A percentile compares a stretch with the other conserved stretches of the same genome.
Conservation (phyloP, 192 early-diverging fungal species). For the Backusella liffmaniae region DNA sequence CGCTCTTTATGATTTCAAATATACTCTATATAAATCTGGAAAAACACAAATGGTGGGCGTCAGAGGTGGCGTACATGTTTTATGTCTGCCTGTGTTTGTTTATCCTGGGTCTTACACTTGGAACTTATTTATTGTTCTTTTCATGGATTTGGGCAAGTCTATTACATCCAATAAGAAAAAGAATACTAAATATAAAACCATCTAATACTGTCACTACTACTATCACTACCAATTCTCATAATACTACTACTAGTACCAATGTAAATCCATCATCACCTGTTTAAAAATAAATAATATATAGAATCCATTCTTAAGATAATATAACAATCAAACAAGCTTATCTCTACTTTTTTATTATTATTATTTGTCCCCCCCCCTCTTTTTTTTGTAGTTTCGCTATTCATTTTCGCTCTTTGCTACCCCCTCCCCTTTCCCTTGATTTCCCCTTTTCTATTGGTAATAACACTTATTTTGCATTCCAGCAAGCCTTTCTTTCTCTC, state of each 20-base stretch:
- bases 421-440: background rate
- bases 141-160: constrained; percentile 29
- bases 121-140: constrained; percentile 27
- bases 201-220: background rate
- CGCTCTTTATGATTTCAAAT: constrained; percentile 11
- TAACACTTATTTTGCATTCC: background rate
- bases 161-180: constrained; percentile 14
- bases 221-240: background rate
- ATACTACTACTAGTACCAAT: background rate
- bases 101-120: constrained; percentile 5
- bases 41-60: background rate
- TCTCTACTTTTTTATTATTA: background rate
- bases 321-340: background rate
- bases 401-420: background rate
- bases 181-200: background rate
- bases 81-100: background rate
- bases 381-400: background rate
- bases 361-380: background rate
- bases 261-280: background rate
- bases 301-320: background rate
- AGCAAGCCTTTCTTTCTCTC: background rate
- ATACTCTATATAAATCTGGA: constrained; percentile 1
- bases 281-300: background rate
- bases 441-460: background rate
- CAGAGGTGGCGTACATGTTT: background rate